Evolutionary conservation across 768 basidiomycete species (phyloP).

Genomic region (Calocera viscosa): DNA sequence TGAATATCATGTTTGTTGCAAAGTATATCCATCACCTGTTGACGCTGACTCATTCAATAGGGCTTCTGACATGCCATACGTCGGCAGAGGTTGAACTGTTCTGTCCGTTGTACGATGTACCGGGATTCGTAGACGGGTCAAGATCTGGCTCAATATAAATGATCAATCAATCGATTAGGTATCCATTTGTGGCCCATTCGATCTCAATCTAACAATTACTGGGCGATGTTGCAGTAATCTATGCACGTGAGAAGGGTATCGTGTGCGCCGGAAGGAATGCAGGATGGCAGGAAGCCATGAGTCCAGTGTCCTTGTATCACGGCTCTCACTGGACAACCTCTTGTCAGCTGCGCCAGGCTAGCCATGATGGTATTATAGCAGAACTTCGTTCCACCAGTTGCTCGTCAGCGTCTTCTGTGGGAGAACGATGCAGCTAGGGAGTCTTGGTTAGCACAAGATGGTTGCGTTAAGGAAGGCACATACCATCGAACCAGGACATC

Average conservation of each 20-base stretch:
- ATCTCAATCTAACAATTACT: slow-evolving; percentile 2
- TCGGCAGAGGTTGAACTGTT: slow-evolving; percentile 35
- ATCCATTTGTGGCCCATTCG: slow-evolving; percentile 3
- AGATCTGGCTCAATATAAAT: background rate
- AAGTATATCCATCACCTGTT: background rate
- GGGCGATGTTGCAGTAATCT: background rate
- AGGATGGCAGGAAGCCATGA: background rate
- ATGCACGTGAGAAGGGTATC: background rate
- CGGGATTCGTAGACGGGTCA: background rate
- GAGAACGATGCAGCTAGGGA: slow-evolving; percentile 31
- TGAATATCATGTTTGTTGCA: slow-evolving; percentile 59
- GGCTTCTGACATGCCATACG: slow-evolving; percentile 37
- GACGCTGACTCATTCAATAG: slow-evolving; percentile 19
- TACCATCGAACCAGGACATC: slow-evolving; percentile 29
- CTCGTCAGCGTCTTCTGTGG: slow-evolving; percentile 31
- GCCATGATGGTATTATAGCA: slow-evolving; percentile 23
- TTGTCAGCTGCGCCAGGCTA: background rate
- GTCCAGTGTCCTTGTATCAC: slow-evolving; percentile 1
- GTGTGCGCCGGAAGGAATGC: background rate
- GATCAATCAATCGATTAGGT: background rate
- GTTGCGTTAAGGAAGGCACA: background rate
- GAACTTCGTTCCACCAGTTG: slow-evolving; percentile 29
- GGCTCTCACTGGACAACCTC: background rate
- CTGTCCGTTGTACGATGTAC: background rate
- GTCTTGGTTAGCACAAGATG: background rate